A percentile compares a stretch with the other conserved stretches of the same genome.
Conservation (phyloP, 1,139 yeast species). For the Candida buenavistaensis region DNA sequence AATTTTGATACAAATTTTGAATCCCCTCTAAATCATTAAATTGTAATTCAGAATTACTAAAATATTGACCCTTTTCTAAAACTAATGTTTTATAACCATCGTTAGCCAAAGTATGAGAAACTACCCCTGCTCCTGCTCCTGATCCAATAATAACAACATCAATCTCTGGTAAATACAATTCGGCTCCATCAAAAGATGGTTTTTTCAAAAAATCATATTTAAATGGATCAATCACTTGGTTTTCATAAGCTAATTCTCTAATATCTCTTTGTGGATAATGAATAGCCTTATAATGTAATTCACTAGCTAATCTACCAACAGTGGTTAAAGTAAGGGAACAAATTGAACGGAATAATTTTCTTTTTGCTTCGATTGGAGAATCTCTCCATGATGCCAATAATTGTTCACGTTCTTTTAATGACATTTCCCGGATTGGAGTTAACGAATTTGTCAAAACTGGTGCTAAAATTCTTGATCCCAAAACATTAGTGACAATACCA, state of each 20-base stretch:
- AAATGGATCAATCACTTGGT: constrained; percentile 25
- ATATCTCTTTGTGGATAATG: constrained; percentile 36
- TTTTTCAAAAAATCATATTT: constrained; percentile 33
- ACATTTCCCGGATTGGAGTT: constrained; percentile 40
- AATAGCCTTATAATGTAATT: constrained; percentile 34
- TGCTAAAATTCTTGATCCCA: constrained; percentile 35
- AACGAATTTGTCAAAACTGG: constrained; percentile 37
- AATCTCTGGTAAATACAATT: constrained; percentile 36
- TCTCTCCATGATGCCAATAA: constrained; percentile 39
- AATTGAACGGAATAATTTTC: constrained; percentile 31
- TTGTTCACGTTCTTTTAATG: constrained; percentile 26
- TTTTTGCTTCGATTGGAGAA: constrained; percentile 30
- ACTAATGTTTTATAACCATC: constrained; percentile 49
- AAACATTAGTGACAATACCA: constrained; percentile 24
- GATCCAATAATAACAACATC: constrained; percentile 56
- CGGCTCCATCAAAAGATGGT: constrained; percentile 31
- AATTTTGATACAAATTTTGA: constrained; percentile 39
- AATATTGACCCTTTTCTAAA: constrained; percentile 55
- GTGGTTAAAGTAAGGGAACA: constrained; percentile 23
- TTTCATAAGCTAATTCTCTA: constrained; percentile 31
- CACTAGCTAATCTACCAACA: constrained; percentile 28
- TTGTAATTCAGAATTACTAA: constrained; percentile 33
- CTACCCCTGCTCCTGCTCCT: constrained; percentile 62
- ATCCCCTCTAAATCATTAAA: constrained; percentile 43
- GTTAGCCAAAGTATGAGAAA: constrained; percentile 48